Evolutionary conservation across 2,329 filamentous ascomycete genomes (phyloP), one percentile per base, ranked within the genome.

Genomic region (Diaporthe ampelina): DNA sequence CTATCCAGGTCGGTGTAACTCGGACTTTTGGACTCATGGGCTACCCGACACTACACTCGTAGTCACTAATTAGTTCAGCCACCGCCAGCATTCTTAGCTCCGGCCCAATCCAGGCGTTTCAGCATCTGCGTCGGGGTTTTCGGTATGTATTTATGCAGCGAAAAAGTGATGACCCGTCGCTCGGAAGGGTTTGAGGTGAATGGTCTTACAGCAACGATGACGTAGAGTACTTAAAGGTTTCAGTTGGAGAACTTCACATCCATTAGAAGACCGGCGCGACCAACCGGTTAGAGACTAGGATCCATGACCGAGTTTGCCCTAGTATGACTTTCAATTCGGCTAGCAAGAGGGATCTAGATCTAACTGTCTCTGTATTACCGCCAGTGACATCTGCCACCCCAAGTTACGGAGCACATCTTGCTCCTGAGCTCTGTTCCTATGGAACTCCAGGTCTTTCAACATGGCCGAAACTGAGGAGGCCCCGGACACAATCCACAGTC

Each of bases 1-100:
- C 43, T 50, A 50, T 50, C 35, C 43, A 50, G 26, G 6, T 50
- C 61, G 61, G 61, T 35, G 40, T 32, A 50, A 65, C 43, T 65
- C 61, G 61, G 61, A 65, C 26, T 65, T 45, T 24, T 50, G 61
- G 61, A 50, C 61, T 65, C 29, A 17, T 9, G 6, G 26, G 26
- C 29, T 17, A 32, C 1, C 61, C 61, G 61, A 50, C 11, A n/a
- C 61, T 24, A 50, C 19, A n/a, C 26, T 65, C 19, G n/a, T 21
- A 9, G 37, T n/a, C 11, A 26, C 10, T 24, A 15, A 32, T 32
- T 24, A 3, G 19, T 21, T n/a, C 4, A 10, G 13, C 40, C 13
- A 43, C 40, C 3, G 13, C 40, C 7, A 29, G 13, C 10, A 15
- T 24, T 24, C 61, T 15, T 37, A n/a, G 11, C 13, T 21, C 24